Percentiles rank a stretch among this genome's conserved stretches.
Evolutionary conservation across 208 protist species (phyloP).

Genomic region (Leishmania arabica): DNA sequence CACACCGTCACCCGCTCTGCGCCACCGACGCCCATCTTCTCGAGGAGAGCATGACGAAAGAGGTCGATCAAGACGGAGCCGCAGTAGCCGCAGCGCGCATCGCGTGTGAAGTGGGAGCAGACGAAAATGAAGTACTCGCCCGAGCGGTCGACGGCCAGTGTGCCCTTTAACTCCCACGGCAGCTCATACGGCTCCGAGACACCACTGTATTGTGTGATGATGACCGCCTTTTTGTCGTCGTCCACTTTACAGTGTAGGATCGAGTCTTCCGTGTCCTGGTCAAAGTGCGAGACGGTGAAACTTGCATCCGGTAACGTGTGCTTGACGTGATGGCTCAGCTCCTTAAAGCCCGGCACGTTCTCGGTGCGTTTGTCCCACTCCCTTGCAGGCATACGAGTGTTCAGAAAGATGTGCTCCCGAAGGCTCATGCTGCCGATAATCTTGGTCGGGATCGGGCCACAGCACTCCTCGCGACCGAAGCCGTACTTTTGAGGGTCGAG

Average conservation of each 20-base stretch:
- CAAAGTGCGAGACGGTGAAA: conserved; percentile 45
- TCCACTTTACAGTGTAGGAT: conserved; percentile 66
- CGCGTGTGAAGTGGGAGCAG: conserved; percentile 79
- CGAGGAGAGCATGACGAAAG: conserved; percentile 57
- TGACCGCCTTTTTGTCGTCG: conserved; percentile 35
- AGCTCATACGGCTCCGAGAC: conserved; percentile 45
- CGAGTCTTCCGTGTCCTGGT: conserved; percentile 50
- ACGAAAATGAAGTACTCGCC: conserved; percentile 88
- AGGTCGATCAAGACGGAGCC: conserved; percentile 85
- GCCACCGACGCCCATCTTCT: conserved; percentile 37
- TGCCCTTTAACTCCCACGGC: conserved; percentile 75
- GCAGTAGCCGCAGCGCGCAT: conserved; percentile 89
- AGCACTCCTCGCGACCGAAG: conserved; percentile 89
- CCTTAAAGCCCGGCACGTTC: conserved; percentile 67
- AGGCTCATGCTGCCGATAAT: conserved; percentile 82
- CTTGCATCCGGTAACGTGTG: conserved; percentile 39
- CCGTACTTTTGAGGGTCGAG: conserved; percentile 73
- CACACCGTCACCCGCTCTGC: conserved; percentile 54
- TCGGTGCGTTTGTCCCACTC: conserved; percentile 68
- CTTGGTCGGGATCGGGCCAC: conserved; percentile 64
- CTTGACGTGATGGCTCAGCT: conserved; percentile 38
- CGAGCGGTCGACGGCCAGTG: conserved; percentile 69
- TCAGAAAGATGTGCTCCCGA: conserved; percentile 78
- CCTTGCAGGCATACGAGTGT: conserved; percentile 53
- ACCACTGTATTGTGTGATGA: conserved; percentile 63